Evolutionary conservation across 257 asterid genomes (phyloP).

Genomic region (Apocynum venetum): DNA sequence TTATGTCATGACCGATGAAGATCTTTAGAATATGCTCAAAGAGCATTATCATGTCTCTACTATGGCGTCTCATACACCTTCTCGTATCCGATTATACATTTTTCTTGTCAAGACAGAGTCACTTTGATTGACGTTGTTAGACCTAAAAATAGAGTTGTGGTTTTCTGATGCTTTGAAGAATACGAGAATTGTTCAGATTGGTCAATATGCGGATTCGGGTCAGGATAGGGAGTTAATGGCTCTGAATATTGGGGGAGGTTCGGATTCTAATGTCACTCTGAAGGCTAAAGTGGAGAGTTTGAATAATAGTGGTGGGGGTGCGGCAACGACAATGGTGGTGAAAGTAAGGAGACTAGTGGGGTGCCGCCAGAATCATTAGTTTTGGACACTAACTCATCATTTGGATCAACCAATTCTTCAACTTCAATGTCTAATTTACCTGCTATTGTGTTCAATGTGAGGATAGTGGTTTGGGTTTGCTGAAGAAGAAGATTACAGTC

Average conservation of each 20-base stretch:
- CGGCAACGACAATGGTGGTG: constrained; percentile 24
- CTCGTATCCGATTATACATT: constrained; percentile 66
- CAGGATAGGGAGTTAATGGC: constrained; percentile 34
- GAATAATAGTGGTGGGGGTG: constrained; percentile 31
- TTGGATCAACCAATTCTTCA: constrained; percentile 74
- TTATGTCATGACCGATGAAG: constrained; percentile 75
- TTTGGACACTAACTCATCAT: constrained; percentile 75
- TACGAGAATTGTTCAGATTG: constrained; percentile 56
- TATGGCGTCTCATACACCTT: constrained; percentile 22
- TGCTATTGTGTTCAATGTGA: constrained; percentile 41
- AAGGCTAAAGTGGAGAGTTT: constrained; percentile 43
- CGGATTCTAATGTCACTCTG: constrained; percentile 27
- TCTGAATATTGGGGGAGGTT: constrained; percentile 25
- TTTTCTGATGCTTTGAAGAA: constrained; percentile 63
- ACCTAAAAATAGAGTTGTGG: constrained; percentile 71
- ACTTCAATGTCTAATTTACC: constrained; percentile 62
- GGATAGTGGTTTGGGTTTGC: constrained; percentile 43
- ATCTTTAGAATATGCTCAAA: constrained; percentile 72
- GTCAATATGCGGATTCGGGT: constrained; percentile 54
- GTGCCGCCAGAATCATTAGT: constrained; percentile 49
- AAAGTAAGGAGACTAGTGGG: constrained; percentile 22
- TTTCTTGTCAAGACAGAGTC: constrained; percentile 61
- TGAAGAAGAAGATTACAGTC: constrained; percentile 48
- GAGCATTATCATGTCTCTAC: constrained; percentile 57
- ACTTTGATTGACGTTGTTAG: constrained; percentile 47